Percentiles rank a stretch among this genome's conserved stretches.
These are phyloP conservation scores for Myxozyma vanderwaltii DNA, from an alignment of 805 yeast genomes.

Conservation along the genomic window DNA sequence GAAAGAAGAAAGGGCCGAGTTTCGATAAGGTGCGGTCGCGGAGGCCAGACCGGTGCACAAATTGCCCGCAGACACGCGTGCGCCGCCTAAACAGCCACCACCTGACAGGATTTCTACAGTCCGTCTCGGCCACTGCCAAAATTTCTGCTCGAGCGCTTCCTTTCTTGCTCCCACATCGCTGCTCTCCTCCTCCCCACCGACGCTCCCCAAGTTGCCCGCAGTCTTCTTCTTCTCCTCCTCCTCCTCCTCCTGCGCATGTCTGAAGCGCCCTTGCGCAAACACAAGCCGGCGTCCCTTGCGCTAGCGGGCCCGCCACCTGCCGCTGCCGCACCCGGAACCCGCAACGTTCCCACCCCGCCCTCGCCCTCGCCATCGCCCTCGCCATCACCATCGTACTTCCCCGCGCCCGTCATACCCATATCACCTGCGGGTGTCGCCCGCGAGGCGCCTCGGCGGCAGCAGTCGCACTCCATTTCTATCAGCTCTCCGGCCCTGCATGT, in stretches of 20 bases:
- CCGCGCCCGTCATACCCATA: constrained; percentile 1
- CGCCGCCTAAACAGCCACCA: not conserved
- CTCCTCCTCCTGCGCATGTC: constrained; percentile 1
- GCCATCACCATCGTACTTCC: constrained; percentile 11
- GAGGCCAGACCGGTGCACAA: constrained; percentile 5
- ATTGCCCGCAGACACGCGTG: not conserved
- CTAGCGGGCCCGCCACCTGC: constrained; percentile 5
- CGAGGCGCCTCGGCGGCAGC: constrained; percentile 11
- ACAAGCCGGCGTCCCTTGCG: constrained; percentile 26
- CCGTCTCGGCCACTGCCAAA: not conserved
- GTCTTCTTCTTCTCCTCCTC: not conserved
- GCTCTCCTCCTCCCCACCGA: not conserved
- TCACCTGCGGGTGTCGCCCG: constrained; percentile 7
- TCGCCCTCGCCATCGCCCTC: constrained; percentile 31
- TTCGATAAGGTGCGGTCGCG: no score
- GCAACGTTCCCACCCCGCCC: no score
- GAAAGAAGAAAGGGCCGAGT: no score
- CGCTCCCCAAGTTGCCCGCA: no score
- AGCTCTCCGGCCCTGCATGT: not conserved
- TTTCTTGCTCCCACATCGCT: not conserved
- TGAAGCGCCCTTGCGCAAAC: constrained; percentile 39
- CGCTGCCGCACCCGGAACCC: not conserved
- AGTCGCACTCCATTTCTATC: constrained; percentile 6
- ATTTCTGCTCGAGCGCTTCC: not conserved
- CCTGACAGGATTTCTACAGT: constrained; percentile 4